These are phyloP conservation scores for Ophiognomonia clavigignenti-juglandacearum DNA, from an alignment of 2,329 filamentous ascomycete genomes.

Conservation along the genomic window DNA sequence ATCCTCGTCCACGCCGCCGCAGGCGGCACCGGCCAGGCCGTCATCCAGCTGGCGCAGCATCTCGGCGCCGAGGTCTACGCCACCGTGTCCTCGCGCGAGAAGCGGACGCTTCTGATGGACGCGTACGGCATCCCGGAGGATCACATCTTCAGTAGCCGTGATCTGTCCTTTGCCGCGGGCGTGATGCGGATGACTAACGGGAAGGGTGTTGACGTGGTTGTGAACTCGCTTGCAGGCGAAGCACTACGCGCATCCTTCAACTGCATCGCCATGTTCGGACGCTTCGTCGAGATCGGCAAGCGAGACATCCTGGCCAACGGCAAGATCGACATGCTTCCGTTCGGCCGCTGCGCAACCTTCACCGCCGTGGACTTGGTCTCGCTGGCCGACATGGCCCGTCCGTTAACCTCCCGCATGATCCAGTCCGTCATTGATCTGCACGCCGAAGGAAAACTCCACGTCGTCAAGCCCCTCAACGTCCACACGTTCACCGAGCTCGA, in stretches of 20 bases:
- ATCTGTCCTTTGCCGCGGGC: conserved; percentile 23
- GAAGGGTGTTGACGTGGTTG: conserved; percentile 21
- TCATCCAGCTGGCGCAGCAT: conserved; percentile 10
- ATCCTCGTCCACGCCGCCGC: conserved; percentile 23
- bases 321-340: conserved; percentile 28
- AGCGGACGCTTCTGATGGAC: conserved; percentile 23
- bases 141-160: conserved; percentile 27
- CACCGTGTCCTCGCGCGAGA: conserved; percentile 25
- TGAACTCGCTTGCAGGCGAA: conserved; percentile 27
- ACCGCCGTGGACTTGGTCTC: conserved; percentile 26
- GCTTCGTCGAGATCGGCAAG: conserved; percentile 31
- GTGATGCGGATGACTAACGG: conserved; percentile 16
- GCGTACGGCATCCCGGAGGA: conserved; percentile 23
- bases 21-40: conserved; percentile 15
- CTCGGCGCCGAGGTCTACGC: conserved; percentile 24
- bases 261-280: conserved; percentile 28
- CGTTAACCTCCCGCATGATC: conserved; percentile 4
- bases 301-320: conserved; percentile 27
- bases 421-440: conserved; percentile 5
- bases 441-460: conserved; percentile 7
- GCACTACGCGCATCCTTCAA: conserved; percentile 25
- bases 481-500: conserved; percentile 21
- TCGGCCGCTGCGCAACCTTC: conserved; percentile 15
- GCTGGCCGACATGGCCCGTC: conserved; percentile 4
- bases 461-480: conserved; percentile 9